These are phyloP conservation scores for Colletotrichum sp. DNA, from an alignment of 2,329 filamentous ascomycete genomes.

Conservation along the genomic window DNA sequence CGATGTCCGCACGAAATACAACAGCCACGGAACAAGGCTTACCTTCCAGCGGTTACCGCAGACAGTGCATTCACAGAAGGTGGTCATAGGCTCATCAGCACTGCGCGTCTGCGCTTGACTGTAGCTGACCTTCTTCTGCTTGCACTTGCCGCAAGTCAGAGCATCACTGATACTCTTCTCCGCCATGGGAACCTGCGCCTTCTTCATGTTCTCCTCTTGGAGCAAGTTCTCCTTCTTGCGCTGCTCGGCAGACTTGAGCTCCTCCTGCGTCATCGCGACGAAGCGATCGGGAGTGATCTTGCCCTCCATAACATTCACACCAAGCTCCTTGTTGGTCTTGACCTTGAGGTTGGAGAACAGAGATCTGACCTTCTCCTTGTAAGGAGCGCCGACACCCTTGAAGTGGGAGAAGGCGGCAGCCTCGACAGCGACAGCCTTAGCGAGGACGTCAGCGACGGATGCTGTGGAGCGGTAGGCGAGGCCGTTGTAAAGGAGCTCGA, in stretches of 20 bases:
- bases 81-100: conserved; percentile 92
- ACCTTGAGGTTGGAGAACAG: conserved; percentile 96
- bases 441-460: conserved; percentile 73
- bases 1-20: background rate
- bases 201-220: conserved; percentile 93
- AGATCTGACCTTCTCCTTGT: conserved; percentile 88
- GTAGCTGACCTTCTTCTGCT: conserved; percentile 93
- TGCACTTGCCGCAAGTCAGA: conserved; percentile 90
- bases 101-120: conserved; percentile 93
- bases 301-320: conserved; percentile 75
- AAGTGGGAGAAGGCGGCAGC: conserved; percentile 73
- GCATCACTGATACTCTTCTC: conserved; percentile 90
- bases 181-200: conserved; percentile 91
- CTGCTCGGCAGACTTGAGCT: conserved; percentile 87
- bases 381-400: conserved; percentile 74
- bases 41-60: conserved; percentile 78
- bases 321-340: conserved; percentile 81
- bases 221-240: conserved; percentile 77
- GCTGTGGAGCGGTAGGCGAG: conserved; percentile 75
- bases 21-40: conserved; percentile 17
- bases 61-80: conserved; percentile 74
- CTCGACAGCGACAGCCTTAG: conserved; percentile 83
- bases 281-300: conserved; percentile 76
- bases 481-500: conserved; percentile 93
- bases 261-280: conserved; percentile 86